Percentiles rank a stretch among this genome's conserved stretches.
phyloP scores from a whole-genome alignment of 768 basidiomycete genomes.

The Mycena floridula region DNA sequence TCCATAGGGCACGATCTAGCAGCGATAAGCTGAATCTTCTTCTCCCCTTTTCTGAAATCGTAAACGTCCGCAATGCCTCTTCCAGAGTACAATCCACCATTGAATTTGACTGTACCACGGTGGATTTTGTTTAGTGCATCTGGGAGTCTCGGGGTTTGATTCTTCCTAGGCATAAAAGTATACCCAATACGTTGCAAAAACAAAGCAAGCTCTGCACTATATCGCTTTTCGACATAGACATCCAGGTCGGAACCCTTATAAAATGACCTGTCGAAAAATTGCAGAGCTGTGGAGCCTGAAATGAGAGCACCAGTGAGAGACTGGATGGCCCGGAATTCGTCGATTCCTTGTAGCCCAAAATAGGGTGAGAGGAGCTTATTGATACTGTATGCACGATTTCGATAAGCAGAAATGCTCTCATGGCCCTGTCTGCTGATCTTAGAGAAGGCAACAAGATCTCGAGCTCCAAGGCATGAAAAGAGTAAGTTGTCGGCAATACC shows the following conservation, averaged over 20 bases:
- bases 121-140: not conserved
- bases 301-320: conserved; percentile 29
- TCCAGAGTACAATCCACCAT: not conserved
- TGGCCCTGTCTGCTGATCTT: not conserved
- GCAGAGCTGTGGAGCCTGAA: conserved; percentile 35
- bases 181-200: conserved; percentile 25
- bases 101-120: not conserved
- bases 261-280: conserved; percentile 30
- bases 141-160: not conserved
- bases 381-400: not conserved
- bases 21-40: conserved; percentile 25
- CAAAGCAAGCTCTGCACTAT: conserved; percentile 17
- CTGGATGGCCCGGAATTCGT: conserved; percentile 29
- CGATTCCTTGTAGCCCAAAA: not conserved
- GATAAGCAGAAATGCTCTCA: not conserved
- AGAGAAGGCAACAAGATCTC: not conserved
- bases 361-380: not conserved
- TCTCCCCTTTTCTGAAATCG: not conserved
- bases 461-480: not conserved
- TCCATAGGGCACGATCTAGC: conserved; percentile 14
- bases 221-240: conserved; percentile 24
- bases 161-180: conserved; percentile 11
- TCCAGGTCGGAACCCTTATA: conserved; percentile 34
- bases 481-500: not conserved
- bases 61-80: conserved; percentile 1